Percentiles rank a stretch among this genome's conserved stretches.
Evolutionary conservation across 371 early-diverging fungal genomes (phyloP).

Genomic region (Actinomortierella wolfii): DNA sequence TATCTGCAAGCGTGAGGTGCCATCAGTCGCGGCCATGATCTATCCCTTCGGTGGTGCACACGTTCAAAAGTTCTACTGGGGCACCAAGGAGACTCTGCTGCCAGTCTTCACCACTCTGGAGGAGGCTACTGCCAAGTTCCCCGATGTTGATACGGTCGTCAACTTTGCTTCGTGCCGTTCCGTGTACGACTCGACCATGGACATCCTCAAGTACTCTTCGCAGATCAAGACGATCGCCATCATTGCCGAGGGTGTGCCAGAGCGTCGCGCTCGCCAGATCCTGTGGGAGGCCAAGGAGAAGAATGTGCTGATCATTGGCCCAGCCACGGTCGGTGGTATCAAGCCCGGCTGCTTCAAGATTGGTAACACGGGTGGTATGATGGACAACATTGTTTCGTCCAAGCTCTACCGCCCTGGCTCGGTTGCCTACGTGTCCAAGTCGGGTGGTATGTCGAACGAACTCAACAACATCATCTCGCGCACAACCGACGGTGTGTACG

Average conservation of each 20-base stretch:
- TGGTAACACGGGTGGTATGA: slow-evolving; percentile 98
- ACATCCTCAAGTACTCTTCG: slow-evolving; percentile 68
- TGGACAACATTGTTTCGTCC: slow-evolving; percentile 96
- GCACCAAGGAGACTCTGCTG: slow-evolving; percentile 91
- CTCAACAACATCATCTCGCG: slow-evolving; percentile 95
- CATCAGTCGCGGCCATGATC: slow-evolving; percentile 95
- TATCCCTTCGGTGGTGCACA: slow-evolving; percentile 97
- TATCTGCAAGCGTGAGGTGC: slow-evolving; percentile 89
- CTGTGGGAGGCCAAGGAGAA: slow-evolving; percentile 78
- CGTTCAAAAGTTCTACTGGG: slow-evolving; percentile 98
- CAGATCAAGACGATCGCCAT: slow-evolving; percentile 92
- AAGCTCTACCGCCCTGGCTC: slow-evolving; percentile 94
- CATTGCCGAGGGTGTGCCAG: slow-evolving; percentile 98
- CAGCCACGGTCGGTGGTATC: slow-evolving; percentile 97
- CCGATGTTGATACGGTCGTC: slow-evolving; percentile 90
- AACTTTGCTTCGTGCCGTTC: slow-evolving; percentile 96
- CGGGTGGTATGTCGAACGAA: slow-evolving; percentile 98
- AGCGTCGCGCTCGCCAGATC: slow-evolving; percentile 89
- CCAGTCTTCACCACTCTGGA: slow-evolving; percentile 88
- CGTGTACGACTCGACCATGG: slow-evolving; percentile 86
- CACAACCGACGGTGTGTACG: slow-evolving; percentile 94
- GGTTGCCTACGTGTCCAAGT: slow-evolving; percentile 94
- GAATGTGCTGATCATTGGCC: slow-evolving; percentile 89
- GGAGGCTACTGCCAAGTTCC: slow-evolving; percentile 82
- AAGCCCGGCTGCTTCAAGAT: slow-evolving; percentile 98